Percentiles rank a stretch among this genome's conserved stretches.
These are phyloP conservation scores for Colletotrichum higginsianum DNA, from an alignment of 2,329 filamentous ascomycete genomes.

Conservation along the genomic window DNA sequence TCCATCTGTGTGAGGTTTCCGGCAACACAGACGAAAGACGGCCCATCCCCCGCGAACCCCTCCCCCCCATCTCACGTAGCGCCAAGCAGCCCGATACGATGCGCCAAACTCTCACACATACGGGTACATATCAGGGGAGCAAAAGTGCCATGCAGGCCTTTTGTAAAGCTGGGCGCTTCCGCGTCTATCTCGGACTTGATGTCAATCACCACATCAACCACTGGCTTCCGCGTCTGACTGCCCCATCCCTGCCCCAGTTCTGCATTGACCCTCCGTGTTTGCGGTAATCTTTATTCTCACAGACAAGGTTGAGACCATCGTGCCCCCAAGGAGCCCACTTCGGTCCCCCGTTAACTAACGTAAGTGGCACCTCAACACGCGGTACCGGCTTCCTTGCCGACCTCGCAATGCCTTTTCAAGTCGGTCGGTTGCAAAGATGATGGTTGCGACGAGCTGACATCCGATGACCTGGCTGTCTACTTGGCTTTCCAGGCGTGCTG, in stretches of 20 bases:
- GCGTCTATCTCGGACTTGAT: neutral
- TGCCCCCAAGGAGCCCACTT: neutral
- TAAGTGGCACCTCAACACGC: neutral
- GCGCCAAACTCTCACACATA: neutral
- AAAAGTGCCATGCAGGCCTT: slow-evolving; percentile 20
- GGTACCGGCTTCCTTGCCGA: neutral
- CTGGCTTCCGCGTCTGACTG: neutral
- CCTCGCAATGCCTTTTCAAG: neutral
- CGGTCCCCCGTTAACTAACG: neutral
- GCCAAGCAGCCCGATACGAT: neutral
- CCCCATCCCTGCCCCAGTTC: neutral
- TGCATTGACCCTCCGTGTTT: slow-evolving; percentile 2
- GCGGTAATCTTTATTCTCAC: neutral
- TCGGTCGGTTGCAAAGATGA: neutral
- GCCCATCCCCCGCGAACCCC: neutral
- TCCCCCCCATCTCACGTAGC: neutral
- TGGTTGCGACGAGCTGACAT: neutral
- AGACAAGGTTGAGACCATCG: neutral
- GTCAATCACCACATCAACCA: neutral
- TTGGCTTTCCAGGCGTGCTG: neutral
- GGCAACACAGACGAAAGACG: neutral
- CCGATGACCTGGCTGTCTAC: neutral
- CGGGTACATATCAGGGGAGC: neutral
- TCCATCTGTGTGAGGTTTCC: neutral
- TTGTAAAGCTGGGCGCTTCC: slow-evolving; percentile 26